Conservation (phyloP, 2,329 filamentous ascomycete species). For the Thelonectria discophora region DNA sequence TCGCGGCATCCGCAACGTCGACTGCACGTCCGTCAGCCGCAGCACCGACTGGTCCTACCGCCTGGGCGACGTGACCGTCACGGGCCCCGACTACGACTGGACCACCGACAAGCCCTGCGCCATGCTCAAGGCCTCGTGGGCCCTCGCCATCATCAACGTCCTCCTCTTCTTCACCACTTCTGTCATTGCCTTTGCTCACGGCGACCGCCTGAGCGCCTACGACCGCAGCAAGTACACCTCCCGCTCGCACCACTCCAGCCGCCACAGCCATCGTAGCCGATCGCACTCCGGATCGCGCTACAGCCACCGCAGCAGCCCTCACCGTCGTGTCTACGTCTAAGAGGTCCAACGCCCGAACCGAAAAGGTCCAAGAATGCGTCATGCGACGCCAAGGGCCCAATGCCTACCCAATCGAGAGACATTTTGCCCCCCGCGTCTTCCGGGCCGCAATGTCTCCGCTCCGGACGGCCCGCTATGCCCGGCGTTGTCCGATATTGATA, state of each 20-base stretch:
- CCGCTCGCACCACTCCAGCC: slow-evolving; percentile 49
- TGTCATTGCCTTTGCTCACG: slow-evolving; percentile 72
- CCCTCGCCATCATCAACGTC: slow-evolving; percentile 87
- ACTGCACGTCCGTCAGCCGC: slow-evolving; percentile 71
- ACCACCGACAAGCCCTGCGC: slow-evolving; percentile 79
- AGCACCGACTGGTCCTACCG: slow-evolving; percentile 62
- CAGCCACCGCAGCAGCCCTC: slow-evolving; percentile 58
- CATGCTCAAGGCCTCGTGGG: slow-evolving; percentile 92
- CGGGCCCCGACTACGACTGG: slow-evolving; percentile 60
- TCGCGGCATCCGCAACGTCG: slow-evolving; percentile 65
- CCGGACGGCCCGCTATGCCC: background rate
- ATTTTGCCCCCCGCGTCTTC: background rate
- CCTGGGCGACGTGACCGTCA: slow-evolving; percentile 69
- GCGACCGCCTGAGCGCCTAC: slow-evolving; percentile 59
- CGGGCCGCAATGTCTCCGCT: background rate
- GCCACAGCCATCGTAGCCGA: slow-evolving; percentile 53
- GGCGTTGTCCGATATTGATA: background rate
- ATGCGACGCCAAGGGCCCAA: too few species aligned
- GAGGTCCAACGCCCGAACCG: background rate
- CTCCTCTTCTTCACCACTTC: slow-evolving; percentile 83
- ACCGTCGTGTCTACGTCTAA: slow-evolving; percentile 60
- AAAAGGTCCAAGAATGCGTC: too few species aligned
- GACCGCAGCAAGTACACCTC: slow-evolving; percentile 42
- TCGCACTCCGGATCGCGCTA: slow-evolving; percentile 49
- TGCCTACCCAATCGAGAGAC: background rate